A percentile compares a stretch with the other conserved stretches of the same genome.
Evolutionary conservation across 2,329 filamentous ascomycete species (phyloP).

Genomic region (Colletotrichum phormii): DNA sequence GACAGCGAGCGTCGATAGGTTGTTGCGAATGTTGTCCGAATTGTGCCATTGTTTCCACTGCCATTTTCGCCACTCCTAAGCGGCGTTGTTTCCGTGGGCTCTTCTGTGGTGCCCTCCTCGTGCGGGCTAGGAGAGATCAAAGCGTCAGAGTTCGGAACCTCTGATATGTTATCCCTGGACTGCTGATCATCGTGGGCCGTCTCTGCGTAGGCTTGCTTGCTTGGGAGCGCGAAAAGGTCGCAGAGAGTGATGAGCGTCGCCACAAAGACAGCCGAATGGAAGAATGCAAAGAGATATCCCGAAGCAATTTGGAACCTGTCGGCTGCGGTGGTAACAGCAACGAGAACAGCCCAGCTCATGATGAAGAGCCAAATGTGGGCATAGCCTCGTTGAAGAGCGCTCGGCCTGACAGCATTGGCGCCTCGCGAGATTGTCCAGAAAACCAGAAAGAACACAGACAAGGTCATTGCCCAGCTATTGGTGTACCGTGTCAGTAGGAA

Average conservation of each 20-base stretch:
- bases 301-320: constrained; percentile 78
- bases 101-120: constrained; percentile 48
- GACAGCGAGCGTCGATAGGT: constrained; percentile 64
- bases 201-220: constrained; percentile 76
- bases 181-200: constrained; percentile 64
- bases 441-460: constrained; percentile 82
- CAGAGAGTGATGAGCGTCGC: constrained; percentile 80
- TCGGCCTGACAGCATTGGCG: constrained; percentile 83
- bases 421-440: constrained; percentile 87
- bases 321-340: constrained; percentile 80
- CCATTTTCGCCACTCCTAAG: constrained; percentile 48
- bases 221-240: constrained; percentile 82
- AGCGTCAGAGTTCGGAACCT: constrained; percentile 46
- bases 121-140: constrained; percentile 55
- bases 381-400: constrained; percentile 86
- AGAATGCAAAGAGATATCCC: constrained; percentile 85
- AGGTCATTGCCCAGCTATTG: constrained; percentile 81
- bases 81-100: constrained; percentile 66
- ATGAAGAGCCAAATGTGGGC: constrained; percentile 86
- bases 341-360: constrained; percentile 78
- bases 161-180: constrained; percentile 50
- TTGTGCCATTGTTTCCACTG: constrained; percentile 46
- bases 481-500: constrained; percentile 31
- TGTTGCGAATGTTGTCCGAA: constrained; percentile 65
- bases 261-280: constrained; percentile 80